Conservation (phyloP, 2,329 filamentous ascomycete genomes). For the Botryotinia globosa region DNA sequence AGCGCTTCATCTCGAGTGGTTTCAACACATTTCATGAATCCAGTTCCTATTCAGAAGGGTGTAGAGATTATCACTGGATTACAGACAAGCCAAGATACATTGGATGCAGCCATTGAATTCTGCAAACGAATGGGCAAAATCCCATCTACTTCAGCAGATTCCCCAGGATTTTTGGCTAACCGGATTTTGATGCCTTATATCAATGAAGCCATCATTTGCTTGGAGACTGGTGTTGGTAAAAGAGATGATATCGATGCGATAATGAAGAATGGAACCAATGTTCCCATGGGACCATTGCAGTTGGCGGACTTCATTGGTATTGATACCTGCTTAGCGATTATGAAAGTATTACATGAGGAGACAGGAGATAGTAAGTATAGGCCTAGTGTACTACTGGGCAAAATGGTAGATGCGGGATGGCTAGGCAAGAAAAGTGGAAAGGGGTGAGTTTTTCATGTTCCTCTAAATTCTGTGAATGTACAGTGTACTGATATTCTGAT, state of each 20-base stretch:
- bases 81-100: constrained; percentile 80
- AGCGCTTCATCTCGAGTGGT: constrained; percentile 83
- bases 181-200: constrained; percentile 99
- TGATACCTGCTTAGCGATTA: constrained; percentile 94
- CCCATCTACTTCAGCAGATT: constrained; percentile 80
- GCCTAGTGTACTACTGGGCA: constrained; percentile 79
- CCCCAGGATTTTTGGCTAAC: constrained; percentile 93
- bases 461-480: background rate
- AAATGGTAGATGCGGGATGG: constrained; percentile 99
- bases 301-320: constrained; percentile 96
- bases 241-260: constrained; percentile 94
- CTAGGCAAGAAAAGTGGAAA: constrained; percentile 95
- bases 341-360: constrained; percentile 89
- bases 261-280: constrained; percentile 99
- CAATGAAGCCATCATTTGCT: constrained; percentile 94
- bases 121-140: constrained; percentile 93
- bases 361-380: constrained; percentile 96
- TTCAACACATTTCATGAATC: constrained; percentile 99
- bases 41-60: constrained; percentile 92
- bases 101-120: constrained; percentile 80
- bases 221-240: constrained; percentile 87
- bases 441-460: constrained; percentile 47
- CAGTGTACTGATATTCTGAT: constrained; percentile 25
- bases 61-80: constrained; percentile 96
- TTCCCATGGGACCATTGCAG: constrained; percentile 94